Evolutionary conservation across 306 rosid species (phyloP).

Genomic region (Sicyos baderoa): DNA sequence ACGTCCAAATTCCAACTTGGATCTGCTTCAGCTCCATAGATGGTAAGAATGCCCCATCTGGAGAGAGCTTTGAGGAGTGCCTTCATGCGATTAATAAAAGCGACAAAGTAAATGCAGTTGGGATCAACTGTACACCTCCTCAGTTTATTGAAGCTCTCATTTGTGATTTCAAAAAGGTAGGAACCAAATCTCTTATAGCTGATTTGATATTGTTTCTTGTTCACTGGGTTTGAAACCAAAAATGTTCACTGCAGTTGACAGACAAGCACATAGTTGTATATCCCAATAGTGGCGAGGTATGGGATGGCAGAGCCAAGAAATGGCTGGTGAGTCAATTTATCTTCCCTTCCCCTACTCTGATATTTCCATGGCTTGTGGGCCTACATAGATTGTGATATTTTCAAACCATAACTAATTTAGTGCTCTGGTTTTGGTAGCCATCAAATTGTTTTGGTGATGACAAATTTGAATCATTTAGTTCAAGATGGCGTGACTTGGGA

Average conservation of each 20-base stretch:
- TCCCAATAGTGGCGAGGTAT: slow-evolving; percentile 84
- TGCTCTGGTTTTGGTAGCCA: slow-evolving; percentile 48
- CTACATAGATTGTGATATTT: slow-evolving; percentile 11
- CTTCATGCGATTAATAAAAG: slow-evolving; percentile 47
- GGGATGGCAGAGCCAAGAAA: slow-evolving; percentile 80
- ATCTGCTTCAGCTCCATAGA: slow-evolving; percentile 78
- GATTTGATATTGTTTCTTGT: not conserved
- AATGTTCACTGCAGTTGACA: slow-evolving; percentile 44
- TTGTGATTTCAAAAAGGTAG: slow-evolving; percentile 55
- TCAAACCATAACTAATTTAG: not conserved
- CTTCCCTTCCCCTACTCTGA: not conserved
- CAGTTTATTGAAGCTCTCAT: slow-evolving; percentile 61
- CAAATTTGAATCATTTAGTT: slow-evolving; percentile 45
- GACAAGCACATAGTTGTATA: slow-evolving; percentile 63
- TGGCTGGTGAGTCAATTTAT: slow-evolving; percentile 57
- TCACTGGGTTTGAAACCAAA: slow-evolving; percentile 2
- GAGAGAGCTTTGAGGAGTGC: slow-evolving; percentile 61
- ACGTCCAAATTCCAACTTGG: slow-evolving; percentile 63
- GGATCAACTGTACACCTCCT: slow-evolving; percentile 87
- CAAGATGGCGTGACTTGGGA: slow-evolving; percentile 66
- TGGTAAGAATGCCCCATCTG: slow-evolving; percentile 76
- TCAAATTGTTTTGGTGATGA: slow-evolving; percentile 53
- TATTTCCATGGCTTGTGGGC: slow-evolving; percentile 12
- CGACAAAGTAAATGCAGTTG: slow-evolving; percentile 59
- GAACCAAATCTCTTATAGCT: not conserved